Conservation (phyloP, 805 yeast genomes). For the Cyberlindnera xylosilytica region DNA sequence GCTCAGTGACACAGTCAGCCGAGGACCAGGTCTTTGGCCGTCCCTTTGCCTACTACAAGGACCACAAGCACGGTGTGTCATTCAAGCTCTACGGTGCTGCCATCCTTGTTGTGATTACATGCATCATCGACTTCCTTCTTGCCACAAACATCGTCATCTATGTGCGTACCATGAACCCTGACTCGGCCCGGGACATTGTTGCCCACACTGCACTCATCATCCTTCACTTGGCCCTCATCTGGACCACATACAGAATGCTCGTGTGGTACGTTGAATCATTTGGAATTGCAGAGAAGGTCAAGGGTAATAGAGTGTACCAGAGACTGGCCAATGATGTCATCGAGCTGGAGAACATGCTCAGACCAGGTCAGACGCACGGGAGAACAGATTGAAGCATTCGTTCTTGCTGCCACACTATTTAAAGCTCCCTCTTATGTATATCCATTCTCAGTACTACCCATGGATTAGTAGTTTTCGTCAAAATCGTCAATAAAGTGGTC, state of each 20-base stretch:
- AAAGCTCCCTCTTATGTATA: no score
- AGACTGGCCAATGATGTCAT: slow-evolving; percentile 22
- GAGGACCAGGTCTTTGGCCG: slow-evolving; percentile 26
- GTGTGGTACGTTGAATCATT: slow-evolving; percentile 22
- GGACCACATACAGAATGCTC: slow-evolving; percentile 20
- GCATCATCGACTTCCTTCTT: slow-evolving; percentile 30
- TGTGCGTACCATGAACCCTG: slow-evolving; percentile 31
- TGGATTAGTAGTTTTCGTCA: no score
- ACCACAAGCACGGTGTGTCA: slow-evolving; percentile 20
- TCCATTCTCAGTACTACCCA: no score
- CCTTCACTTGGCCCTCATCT: slow-evolving; percentile 16
- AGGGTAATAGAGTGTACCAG: slow-evolving; percentile 22
- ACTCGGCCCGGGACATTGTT: slow-evolving; percentile 16
- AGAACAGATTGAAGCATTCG: slow-evolving; percentile 8
- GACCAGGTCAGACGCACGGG: slow-evolving; percentile 9
- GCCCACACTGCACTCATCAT: slow-evolving; percentile 18
- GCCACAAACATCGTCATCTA: slow-evolving; percentile 35
- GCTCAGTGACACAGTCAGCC: neutral
- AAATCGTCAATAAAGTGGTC: no score
- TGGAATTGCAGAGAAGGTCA: slow-evolving; percentile 18
- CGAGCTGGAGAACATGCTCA: slow-evolving; percentile 23
- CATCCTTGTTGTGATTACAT: slow-evolving; percentile 25
- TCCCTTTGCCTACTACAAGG: slow-evolving; percentile 23
- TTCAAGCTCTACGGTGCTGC: slow-evolving; percentile 27
- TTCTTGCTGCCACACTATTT: no score